phyloP scores from a whole-genome alignment of 768 basidiomycete genomes.

The Boletus insuetus region DNA sequence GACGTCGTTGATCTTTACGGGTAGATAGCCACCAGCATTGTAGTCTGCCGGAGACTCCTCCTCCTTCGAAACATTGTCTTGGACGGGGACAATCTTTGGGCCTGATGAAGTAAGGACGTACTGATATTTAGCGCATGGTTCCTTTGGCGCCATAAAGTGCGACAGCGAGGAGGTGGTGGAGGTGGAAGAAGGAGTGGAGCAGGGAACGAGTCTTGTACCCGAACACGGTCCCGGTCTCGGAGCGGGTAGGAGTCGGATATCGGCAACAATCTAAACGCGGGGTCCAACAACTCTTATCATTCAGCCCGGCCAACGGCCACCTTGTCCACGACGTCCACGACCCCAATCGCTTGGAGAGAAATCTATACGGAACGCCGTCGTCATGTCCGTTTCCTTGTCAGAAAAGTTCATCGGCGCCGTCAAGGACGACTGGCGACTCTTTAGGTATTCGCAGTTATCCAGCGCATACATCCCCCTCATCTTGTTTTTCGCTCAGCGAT shows the following conservation, averaged over 20 bases:
- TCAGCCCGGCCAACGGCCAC: not conserved
- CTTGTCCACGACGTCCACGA: slow-evolving; percentile 1
- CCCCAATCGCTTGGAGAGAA: not conserved
- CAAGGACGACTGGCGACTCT: slow-evolving; percentile 79
- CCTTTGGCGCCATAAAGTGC: slow-evolving; percentile 59
- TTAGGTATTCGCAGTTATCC: slow-evolving; percentile 47
- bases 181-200: not conserved
- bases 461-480: not conserved
- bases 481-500: slow-evolving; percentile 45
- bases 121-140: slow-evolving; percentile 68
- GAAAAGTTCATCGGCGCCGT: slow-evolving; percentile 73
- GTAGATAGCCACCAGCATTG: slow-evolving; percentile 77
- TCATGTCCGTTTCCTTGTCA: slow-evolving; percentile 21
- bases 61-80: slow-evolving; percentile 64
- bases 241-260: slow-evolving; percentile 5
- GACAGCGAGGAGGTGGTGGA: not conserved
- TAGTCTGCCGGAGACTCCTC: slow-evolving; percentile 85
- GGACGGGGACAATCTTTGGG: slow-evolving; percentile 69
- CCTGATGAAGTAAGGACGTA: slow-evolving; percentile 66
- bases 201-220: not conserved
- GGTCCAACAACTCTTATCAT: not conserved
- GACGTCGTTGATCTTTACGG: slow-evolving; percentile 75
- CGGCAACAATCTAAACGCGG: not conserved
- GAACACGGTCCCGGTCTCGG: slow-evolving; percentile 22
- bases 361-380: not conserved